Evolutionary conservation across 768 basidiomycete species (phyloP), one percentile per base, ranked within the genome.

Genomic region (Glaciozyma martinii): DNA sequence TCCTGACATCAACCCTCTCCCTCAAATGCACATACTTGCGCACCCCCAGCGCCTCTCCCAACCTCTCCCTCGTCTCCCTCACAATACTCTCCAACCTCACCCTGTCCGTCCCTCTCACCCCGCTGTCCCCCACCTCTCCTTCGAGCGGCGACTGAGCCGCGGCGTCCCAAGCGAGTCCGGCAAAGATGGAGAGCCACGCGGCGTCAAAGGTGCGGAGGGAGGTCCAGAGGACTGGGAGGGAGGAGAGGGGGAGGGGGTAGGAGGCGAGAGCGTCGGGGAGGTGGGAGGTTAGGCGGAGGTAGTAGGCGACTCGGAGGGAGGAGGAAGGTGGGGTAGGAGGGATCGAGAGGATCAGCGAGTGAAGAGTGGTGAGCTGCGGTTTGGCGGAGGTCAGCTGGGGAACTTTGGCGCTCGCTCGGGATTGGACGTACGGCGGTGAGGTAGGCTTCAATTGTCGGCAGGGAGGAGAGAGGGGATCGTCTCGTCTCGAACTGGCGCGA

Each of bases 281-380:
- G 63, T 58, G 61, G 13, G 56, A 50, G 9, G 54, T 57, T 7
- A 71, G 52, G 33, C 65, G 57, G 19, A 71, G 61, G 32, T 50
- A 19, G 59, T 65, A 71, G 3, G 53, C 49, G 43, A 58, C 33
- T 25, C 70, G 63, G 27, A 71, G 37, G 0, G 32, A 16, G 56
- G 57, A 33, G 2, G 69, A 66, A 3, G 69, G 21, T 62, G 40
- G 49, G 42, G 57, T 47, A 59, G 53, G 62, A 25, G 55, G 55
- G 33, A 67, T 65, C 0, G 60, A 15, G 42, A 67, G 63, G 58
- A 71, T 57, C 56, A 71, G 47, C 29, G 58, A 44, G n/a, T 56
- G 55, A n/a, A 67, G 60, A 3, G 55, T 33, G 23, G 30, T n/a
- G 60, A 66, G 10, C 44, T 66, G 59, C 23, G 42, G 1, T 9